phyloP scores from a whole-genome alignment of 2,329 filamentous ascomycete species.

The Penicillium decumbens region DNA sequence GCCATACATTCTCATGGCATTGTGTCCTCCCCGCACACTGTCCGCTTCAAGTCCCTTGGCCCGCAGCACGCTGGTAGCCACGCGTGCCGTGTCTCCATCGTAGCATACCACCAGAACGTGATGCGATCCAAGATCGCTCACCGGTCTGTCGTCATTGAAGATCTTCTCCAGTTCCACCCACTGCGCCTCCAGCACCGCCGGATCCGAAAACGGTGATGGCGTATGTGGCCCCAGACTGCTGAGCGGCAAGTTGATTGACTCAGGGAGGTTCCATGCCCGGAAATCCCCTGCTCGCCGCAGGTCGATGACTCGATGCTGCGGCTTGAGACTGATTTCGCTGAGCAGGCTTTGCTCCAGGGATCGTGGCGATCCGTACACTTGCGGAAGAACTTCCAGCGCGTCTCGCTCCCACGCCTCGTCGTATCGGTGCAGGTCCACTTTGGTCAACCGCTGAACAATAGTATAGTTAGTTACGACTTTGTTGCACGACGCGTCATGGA shows the following conservation, averaged over 20 bases:
- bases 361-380: conserved; percentile 33
- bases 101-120: conserved; percentile 51
- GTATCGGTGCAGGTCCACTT: conserved; percentile 53
- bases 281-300: conserved; percentile 45
- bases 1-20: conserved; percentile 25
- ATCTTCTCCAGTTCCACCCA: conserved; percentile 48
- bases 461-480: not conserved
- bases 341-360: conserved; percentile 20
- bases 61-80: conserved; percentile 52
- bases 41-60: conserved; percentile 48
- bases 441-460: conserved; percentile 40
- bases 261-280: conserved; percentile 41
- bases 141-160: conserved; percentile 32
- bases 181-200: conserved; percentile 41
- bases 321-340: conserved; percentile 22
- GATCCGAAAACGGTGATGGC: conserved; percentile 47
- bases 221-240: conserved; percentile 31
- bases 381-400: conserved; percentile 38
- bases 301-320: conserved; percentile 43
- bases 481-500: not conserved
- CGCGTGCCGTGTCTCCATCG: conserved; percentile 51
- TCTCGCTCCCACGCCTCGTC: conserved; percentile 53
- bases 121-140: conserved; percentile 26
- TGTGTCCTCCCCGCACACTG: conserved; percentile 45
- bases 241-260: conserved; percentile 46